Evolutionary conservation across 2,329 filamentous ascomycete genomes (phyloP).

Genomic region (Arthrobotrys pseudoclavata): DNA sequence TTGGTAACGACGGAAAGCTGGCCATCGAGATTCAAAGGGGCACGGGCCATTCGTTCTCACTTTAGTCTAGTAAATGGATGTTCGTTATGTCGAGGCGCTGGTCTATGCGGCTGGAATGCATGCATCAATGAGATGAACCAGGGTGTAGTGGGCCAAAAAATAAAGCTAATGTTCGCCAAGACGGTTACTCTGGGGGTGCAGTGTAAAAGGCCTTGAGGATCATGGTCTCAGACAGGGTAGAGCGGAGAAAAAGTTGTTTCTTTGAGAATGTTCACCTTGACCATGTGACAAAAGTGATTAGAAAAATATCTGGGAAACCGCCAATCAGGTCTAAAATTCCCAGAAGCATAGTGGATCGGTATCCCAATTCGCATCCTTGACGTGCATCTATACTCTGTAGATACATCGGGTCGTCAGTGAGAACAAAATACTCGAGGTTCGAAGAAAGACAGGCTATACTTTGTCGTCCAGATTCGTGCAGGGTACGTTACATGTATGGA

Average conservation of each 20-base stretch:
- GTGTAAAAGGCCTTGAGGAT: constrained; percentile 25
- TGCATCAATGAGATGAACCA: constrained; percentile 33
- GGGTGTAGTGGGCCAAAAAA: constrained; percentile 24
- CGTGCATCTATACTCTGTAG: constrained; percentile 11
- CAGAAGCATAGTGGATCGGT: constrained; percentile 22
- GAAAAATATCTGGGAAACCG: constrained; percentile 7
- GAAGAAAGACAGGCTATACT: background rate
- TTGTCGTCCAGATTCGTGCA: background rate
- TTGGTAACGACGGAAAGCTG: constrained; percentile 48
- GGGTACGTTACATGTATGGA: background rate
- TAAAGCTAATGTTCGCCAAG: constrained; percentile 48
- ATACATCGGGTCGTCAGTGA: constrained; percentile 5
- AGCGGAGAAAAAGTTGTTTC: constrained; percentile 19
- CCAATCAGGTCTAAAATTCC: constrained; percentile 40
- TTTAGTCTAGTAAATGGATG: constrained; percentile 2
- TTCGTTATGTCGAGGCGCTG: constrained; percentile 16
- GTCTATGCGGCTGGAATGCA: constrained; percentile 18
- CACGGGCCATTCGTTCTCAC: constrained; percentile 30
- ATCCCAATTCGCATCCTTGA: constrained; percentile 22
- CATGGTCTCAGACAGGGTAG: constrained; percentile 11
- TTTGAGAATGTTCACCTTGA: constrained; percentile 19
- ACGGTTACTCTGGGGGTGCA: constrained; percentile 46
- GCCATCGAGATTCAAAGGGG: constrained; percentile 37
- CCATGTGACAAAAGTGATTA: constrained; percentile 42
- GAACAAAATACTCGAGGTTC: background rate